A percentile compares a stretch with the other conserved stretches of the same genome.
phyloP scores from a whole-genome alignment of 163 green algal genomes.

The Scenedesmus sp. region DNA sequence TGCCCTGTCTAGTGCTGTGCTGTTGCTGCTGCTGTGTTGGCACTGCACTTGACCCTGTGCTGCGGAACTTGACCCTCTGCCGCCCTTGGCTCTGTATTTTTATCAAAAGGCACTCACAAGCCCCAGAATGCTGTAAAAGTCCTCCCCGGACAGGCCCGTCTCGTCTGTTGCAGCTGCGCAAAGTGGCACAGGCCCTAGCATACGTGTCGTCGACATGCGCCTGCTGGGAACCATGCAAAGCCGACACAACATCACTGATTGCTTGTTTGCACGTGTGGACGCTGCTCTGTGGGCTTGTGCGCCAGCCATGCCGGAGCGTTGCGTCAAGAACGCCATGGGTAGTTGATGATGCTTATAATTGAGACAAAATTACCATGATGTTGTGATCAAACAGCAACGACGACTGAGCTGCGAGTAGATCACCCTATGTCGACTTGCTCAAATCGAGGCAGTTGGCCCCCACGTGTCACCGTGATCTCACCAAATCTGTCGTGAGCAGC shows the following conservation, averaged over 20 bases:
- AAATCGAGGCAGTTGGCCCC: background rate
- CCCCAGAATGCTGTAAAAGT: conserved; percentile 54
- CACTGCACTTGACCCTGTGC: background rate
- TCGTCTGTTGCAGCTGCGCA: conserved; percentile 15
- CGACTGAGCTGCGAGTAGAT: background rate
- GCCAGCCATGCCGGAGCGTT: background rate
- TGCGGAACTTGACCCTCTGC: background rate
- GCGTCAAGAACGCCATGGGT: background rate
- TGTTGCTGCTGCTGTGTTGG: background rate
- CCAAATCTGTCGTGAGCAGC: background rate
- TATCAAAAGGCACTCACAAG: conserved; percentile 2
- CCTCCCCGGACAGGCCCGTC: conserved; percentile 38
- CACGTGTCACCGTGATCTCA: background rate
- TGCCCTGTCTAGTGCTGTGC: background rate
- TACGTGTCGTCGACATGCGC: background rate
- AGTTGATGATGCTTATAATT: background rate
- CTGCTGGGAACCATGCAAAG: background rate
- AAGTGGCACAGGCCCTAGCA: background rate
- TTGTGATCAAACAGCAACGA: background rate
- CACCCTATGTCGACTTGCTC: background rate
- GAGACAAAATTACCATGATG: background rate
- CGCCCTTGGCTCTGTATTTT: background rate
- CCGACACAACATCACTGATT: background rate
- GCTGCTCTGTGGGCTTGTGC: background rate
- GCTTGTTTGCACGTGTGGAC: background rate